phyloP scores from a whole-genome alignment of 331 rosid genomes.

The Malus hybrid region DNA sequence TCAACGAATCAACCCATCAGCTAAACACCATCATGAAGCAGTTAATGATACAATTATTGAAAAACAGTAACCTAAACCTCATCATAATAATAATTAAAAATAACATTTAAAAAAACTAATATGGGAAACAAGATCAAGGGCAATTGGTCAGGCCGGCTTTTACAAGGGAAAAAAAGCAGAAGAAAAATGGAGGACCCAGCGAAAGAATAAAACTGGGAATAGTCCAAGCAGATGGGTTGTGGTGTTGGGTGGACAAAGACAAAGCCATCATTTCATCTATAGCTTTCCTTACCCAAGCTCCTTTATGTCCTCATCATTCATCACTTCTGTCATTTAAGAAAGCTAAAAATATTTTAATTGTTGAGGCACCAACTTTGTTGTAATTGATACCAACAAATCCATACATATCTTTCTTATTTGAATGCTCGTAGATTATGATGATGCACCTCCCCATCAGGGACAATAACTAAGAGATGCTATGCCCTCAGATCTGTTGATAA shows the following conservation, averaged over 20 bases:
- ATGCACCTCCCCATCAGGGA: conserved; percentile 1
- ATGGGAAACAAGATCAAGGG: not conserved
- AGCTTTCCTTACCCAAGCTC: conserved; percentile 32
- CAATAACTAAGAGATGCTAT: not conserved
- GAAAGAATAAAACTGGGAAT: conserved; percentile 22
- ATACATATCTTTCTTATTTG: conserved; percentile 7
- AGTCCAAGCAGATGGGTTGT: conserved; percentile 29
- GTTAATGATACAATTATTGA: conserved; percentile 29
- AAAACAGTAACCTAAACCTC: conserved; percentile 20
- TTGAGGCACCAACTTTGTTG: conserved; percentile 53
- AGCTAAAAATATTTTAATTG: conserved; percentile 13
- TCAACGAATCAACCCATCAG: conserved; percentile 43
- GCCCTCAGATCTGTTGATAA: not conserved
- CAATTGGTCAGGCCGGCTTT: not conserved
- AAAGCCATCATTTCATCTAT: conserved; percentile 42
- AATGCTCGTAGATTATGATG: not conserved
- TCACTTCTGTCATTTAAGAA: conserved; percentile 28
- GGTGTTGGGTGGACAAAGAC: conserved; percentile 30
- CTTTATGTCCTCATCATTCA: conserved; percentile 84
- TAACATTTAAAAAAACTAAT: not conserved
- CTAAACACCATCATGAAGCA: conserved; percentile 32
- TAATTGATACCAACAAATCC: conserved; percentile 37
- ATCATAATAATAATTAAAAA: conserved; percentile 1
- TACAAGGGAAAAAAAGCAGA: not conserved
- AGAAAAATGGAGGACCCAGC: not conserved